Evolutionary conservation across 306 rosid species (phyloP).

Genomic region (Hippophae gyantsensis): DNA sequence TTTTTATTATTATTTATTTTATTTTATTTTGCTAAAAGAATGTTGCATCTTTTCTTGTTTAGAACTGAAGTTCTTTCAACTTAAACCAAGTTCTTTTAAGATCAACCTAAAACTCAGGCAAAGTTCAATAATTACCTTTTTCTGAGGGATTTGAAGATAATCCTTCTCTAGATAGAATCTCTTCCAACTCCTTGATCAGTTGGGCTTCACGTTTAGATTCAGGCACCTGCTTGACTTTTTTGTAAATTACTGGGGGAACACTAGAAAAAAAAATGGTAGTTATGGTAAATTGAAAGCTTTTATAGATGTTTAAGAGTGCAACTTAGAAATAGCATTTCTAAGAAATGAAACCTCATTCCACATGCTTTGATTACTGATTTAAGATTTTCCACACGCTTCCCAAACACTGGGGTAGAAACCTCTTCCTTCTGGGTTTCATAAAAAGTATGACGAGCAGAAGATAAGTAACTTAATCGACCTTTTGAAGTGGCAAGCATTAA

Average conservation of each 20-base stretch:
- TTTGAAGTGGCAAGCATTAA: constrained; percentile 1
- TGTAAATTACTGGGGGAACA: constrained; percentile 72
- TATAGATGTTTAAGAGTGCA: constrained; percentile 7
- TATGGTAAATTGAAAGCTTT: constrained; percentile 20
- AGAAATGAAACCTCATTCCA: constrained; percentile 73
- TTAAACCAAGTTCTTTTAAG: too few species aligned
- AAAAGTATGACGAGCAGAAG: constrained; percentile 9
- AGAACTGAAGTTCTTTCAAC: too few species aligned
- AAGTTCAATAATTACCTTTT: constrained; percentile 28
- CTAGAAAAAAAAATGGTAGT: constrained; percentile 29
- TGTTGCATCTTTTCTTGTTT: too few species aligned
- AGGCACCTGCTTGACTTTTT: constrained; percentile 76
- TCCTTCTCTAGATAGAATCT: constrained; percentile 79
- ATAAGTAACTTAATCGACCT: constrained; percentile 9
- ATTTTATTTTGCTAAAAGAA: too few species aligned
- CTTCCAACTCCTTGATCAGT: constrained; percentile 75
- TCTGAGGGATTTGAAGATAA: constrained; percentile 73
- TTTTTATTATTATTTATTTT: too few species aligned
- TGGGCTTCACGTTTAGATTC: constrained; percentile 78
- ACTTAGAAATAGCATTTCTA: constrained; percentile 14
- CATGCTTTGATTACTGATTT: constrained; percentile 89
- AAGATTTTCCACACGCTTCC: constrained; percentile 79
- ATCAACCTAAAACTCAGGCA: too few species aligned
- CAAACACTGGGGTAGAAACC: constrained; percentile 59
- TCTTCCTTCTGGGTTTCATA: constrained; percentile 62